A percentile compares a stretch with the other conserved stretches of the same genome.
Conservation (phyloP, 345 rosid species). For the Aegle marmelos region DNA sequence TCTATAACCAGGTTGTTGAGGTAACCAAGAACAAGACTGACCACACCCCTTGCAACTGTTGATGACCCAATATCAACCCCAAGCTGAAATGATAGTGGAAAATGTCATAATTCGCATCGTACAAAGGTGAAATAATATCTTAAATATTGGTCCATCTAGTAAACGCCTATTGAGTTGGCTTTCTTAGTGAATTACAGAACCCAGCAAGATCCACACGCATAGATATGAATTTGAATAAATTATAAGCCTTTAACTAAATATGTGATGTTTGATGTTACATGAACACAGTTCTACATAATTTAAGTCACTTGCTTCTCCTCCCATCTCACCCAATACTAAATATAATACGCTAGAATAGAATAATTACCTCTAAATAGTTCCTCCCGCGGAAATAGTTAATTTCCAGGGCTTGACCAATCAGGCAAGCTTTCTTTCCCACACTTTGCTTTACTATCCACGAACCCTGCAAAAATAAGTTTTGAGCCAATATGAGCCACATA, state of each 20-base stretch:
- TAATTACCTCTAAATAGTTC: constrained; percentile 89
- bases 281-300: not conserved
- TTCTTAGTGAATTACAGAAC: not conserved
- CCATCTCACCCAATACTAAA: not conserved
- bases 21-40: constrained; percentile 93
- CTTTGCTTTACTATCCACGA: constrained; percentile 99
- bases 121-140: not conserved
- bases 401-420: constrained; percentile 90
- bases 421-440: constrained; percentile 95
- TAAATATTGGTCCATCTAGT: not conserved
- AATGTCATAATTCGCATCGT: not conserved
- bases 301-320: not conserved
- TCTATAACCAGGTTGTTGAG: constrained; percentile 90
- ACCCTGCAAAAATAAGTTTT: constrained; percentile 49
- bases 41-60: constrained; percentile 95
- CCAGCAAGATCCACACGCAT: not conserved
- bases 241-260: not conserved
- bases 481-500: not conserved
- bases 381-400: constrained; percentile 82
- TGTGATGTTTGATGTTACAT: not conserved
- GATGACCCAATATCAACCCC: constrained; percentile 94
- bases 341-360: not conserved
- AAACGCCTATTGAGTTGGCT: not conserved
- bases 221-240: not conserved
- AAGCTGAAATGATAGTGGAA: constrained; percentile 45